Base-by-base conservation (phyloP, 1,139 yeast species). In the Suhomyces panamericanus region DNA sequence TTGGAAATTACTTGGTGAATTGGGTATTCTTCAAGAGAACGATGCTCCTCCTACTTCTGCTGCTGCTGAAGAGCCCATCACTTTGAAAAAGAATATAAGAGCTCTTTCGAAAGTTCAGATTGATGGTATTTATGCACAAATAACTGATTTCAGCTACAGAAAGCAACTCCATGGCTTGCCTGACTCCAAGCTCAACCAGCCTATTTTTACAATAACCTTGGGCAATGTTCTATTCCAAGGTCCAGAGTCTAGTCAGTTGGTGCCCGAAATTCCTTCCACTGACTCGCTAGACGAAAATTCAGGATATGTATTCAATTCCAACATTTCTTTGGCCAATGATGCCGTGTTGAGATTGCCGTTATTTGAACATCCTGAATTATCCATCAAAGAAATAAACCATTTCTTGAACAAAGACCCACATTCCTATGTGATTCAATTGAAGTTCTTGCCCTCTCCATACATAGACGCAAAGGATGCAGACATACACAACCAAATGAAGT, bases 391-490 rank as follows among this genome's bases (percentile, higher is more conserved):
- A 28, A 49, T 58, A 16, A 56, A 54, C 37, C 55, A 54, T 14
- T 57, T 55, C 42, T 46, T 62, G 44, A 51, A 50, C 35, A 41
- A 46, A 13, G 55, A 53, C 42, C 57, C 57, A 1, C 55, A 54
- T 36, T 43, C 47, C 8, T 54, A 54, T 35, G 55, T 46, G 15
- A 63, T 77, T 13, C 84, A 80, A 55, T 53, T 80, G 49, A 69
- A 67, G 51, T 76, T 80, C 49, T 56, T 69, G n/a, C 85, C 85
- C 0, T 63, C 76, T 9, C 71, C 78, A 9, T 66, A 61, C 52
- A 28, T 33, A 10, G 57, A 52, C 35, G 53, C 53, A 16, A 56
- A 43, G 15, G 43, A 48, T 16, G 49, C 50, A n/a, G 56, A 53
- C 12, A 40, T 47, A 15, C 51, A 51, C n/a, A 51, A 52, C 12